phyloP scores from a whole-genome alignment of 345 rosid species.

The Salix arbutifolia region DNA sequence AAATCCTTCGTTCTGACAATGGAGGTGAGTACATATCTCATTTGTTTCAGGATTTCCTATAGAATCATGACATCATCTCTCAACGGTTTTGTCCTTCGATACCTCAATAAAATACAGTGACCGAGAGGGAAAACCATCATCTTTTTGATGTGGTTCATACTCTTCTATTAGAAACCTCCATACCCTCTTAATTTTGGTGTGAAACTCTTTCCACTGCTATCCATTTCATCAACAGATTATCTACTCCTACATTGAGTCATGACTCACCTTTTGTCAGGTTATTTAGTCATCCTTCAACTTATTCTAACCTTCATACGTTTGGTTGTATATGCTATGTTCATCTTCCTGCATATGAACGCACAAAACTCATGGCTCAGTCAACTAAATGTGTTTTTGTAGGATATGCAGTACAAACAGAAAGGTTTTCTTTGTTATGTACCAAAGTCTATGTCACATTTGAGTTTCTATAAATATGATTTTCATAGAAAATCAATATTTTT shows the following conservation, averaged over 20 bases:
- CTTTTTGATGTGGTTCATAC: neutral
- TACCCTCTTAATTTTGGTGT: neutral
- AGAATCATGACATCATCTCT: neutral
- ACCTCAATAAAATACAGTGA: neutral
- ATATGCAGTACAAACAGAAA: neutral
- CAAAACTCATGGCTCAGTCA: neutral
- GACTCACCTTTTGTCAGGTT: neutral
- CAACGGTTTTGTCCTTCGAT: neutral
- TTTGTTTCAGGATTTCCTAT: neutral
- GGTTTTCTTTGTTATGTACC: neutral
- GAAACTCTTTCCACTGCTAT: neutral
- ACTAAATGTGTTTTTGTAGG: neutral
- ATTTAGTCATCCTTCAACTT: neutral
- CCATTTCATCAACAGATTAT: neutral
- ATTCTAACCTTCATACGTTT: neutral
- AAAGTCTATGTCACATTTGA: accelerated
- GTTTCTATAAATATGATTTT: neutral
- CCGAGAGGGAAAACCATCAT: neutral
- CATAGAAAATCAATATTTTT: neutral
- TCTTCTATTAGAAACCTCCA: neutral
- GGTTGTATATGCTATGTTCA: neutral
- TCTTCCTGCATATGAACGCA: neutral
- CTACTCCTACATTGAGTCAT: neutral
- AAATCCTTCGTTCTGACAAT: neutral
- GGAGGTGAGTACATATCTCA: neutral